Conservation (phyloP, 345 rosid species). For the Moricandia arvensis region DNA sequence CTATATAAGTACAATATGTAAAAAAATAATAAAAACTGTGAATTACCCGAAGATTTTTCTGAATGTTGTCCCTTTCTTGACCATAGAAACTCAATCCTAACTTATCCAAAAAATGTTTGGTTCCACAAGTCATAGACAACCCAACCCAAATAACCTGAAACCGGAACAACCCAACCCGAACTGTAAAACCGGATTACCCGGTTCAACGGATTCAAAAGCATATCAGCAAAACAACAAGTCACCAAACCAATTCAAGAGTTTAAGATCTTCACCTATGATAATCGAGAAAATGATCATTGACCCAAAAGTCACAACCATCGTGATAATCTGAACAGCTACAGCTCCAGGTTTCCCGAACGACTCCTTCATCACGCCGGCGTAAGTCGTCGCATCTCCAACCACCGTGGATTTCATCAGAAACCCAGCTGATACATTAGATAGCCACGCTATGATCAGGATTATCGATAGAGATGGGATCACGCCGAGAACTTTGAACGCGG, state of each 20-base stretch:
- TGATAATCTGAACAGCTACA: conserved; percentile 50
- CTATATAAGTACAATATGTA: too few species aligned
- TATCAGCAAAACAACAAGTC: too few species aligned
- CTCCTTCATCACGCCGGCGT: conserved; percentile 83
- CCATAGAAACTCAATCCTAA: too few species aligned
- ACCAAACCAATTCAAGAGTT: too few species aligned
- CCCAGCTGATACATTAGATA: conserved; percentile 68
- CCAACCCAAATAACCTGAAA: background rate
- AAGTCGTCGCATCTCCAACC: conserved; percentile 59
- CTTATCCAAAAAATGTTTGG: too few species aligned
- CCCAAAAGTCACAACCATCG: conserved; percentile 75
- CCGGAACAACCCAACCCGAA: too few species aligned
- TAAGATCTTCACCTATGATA: conserved; percentile 54
- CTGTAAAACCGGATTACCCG: too few species aligned
- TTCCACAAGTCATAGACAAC: too few species aligned
- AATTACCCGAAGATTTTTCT: too few species aligned
- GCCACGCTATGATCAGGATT: conserved; percentile 61
- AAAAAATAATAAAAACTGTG: too few species aligned
- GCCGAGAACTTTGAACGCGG: conserved; percentile 77
- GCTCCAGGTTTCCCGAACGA: conserved; percentile 73
- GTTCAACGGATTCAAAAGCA: too few species aligned
- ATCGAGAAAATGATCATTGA: conserved; percentile 70
- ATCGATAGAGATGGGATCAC: conserved; percentile 67
- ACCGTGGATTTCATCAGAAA: conserved; percentile 63
- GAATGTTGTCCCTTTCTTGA: too few species aligned